A percentile compares a stretch with the other conserved stretches of the same genome.
These are phyloP conservation scores for Penicillium psychrosexuale DNA, from an alignment of 2,329 filamentous ascomycete genomes.

Conservation along the genomic window DNA sequence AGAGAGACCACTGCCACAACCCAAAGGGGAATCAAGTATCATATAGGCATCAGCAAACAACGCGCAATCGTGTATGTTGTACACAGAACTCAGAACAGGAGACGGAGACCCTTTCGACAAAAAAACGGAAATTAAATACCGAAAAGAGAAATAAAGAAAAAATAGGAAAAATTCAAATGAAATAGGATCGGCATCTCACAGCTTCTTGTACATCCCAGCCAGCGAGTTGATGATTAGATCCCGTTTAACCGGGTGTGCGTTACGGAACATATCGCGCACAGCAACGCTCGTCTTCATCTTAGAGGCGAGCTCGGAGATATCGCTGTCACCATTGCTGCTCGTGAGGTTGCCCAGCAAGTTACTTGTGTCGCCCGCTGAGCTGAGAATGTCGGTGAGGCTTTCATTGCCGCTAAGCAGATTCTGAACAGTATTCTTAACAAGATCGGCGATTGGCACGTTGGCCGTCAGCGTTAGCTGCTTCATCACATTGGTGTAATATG, in stretches of 20 bases:
- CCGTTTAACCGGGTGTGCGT: not conserved
- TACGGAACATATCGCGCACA: slow-evolving; percentile 3
- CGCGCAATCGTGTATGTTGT: not conserved
- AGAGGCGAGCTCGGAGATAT: slow-evolving; percentile 1
- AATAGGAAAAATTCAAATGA: not conserved
- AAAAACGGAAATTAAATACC: not conserved
- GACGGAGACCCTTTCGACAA: not conserved
- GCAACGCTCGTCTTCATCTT: slow-evolving; percentile 11
- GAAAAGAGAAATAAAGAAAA: not conserved
- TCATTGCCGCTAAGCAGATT: slow-evolving; percentile 16
- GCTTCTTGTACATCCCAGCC: not conserved
- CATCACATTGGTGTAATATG: slow-evolving; percentile 38
- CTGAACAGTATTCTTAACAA: slow-evolving; percentile 33
- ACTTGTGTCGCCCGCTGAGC: slow-evolving; percentile 4
- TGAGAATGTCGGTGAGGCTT: slow-evolving; percentile 11
- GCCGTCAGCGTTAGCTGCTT: slow-evolving; percentile 30
- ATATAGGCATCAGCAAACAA: slow-evolving; percentile 1
- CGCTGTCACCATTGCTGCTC: not conserved
- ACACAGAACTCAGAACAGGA: not conserved
- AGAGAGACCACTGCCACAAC: not conserved
- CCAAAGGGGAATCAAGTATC: slow-evolving; percentile 9
- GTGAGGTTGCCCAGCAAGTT: slow-evolving; percentile 7
- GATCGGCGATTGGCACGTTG: slow-evolving; percentile 24
- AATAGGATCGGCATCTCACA: not conserved
- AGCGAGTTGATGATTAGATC: not conserved